Evolutionary conservation across 352 stramenopile species (phyloP), one percentile per base, ranked within the genome.

Genomic region (Pythium rishiriense): DNA sequence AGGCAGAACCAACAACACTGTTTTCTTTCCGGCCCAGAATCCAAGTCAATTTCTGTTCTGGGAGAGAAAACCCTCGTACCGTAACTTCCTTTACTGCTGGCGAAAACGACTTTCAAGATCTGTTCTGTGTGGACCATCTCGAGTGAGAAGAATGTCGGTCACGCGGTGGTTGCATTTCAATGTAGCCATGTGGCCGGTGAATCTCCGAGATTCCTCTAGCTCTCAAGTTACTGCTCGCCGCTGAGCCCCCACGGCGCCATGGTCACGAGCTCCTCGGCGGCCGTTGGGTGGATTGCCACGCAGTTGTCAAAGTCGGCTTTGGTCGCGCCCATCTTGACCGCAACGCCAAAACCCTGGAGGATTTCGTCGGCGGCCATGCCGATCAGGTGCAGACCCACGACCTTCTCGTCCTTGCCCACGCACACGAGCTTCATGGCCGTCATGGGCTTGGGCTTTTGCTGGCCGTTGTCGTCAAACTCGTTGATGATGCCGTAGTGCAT

Each of bases 341-440:
- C 97, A 21, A 99, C 95, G 53, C 88, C 98, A 72, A 99, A 99
- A 58, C 97, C 97, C 79, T 99, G 98, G 63, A 99, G 74, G 76
- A 99, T 99, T 83, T 99, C 97, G 75, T 99, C 97, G 7, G 91
- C 91, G 17, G 78, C 92, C 66, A 97, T 88, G 52, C 96, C 97
- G 51, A 98, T 96, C 46, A 98, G 77, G 74, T 99, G 98, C 7
- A 99, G 75, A 45, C 98, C 98, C 37, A 99, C 95, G 25, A 99
- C 96, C 33, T 85, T 87, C 73, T 98, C 92, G 0, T 96, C 69
- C 25, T 83, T 64, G 33, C 92, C 94, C 11, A 80, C 73, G 62
- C 83, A 97, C 48, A 99, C 86, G 29, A 98, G 75, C 76, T 99
- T 99, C 87, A 98, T 98, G 1, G 88, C 78, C 5, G 93, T 99